Evolutionary conservation across 2,329 filamentous ascomycete species (phyloP), one percentile per base, ranked within the genome.

Genomic region (Exserohilum turcica): DNA sequence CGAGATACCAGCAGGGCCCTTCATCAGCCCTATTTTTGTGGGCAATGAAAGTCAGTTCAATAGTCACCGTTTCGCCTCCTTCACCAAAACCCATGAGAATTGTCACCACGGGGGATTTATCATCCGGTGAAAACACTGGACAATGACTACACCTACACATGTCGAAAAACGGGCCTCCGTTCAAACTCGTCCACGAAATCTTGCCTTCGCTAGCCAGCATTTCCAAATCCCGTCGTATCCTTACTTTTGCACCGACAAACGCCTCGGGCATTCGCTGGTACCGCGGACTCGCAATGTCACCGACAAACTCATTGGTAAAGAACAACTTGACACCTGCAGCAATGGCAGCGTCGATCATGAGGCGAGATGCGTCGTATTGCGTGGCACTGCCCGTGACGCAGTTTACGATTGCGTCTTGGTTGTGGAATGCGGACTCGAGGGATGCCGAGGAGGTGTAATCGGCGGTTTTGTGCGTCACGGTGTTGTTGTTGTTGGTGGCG

Each of bases 351-450:
- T 75, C 71, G 38, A 73, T 68, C 52, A 74, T 67, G 21, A 66
- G 63, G 36, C 76, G 78, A 57, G 84, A 83, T 0, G 79, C 65
- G 1, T 70, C 68, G 53, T 67, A 70, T 19, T 78, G 74, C 15
- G 75, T 74, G 2, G 71, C 70, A n/a, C 74, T 74, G 6, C 77
- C 78, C 19, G 84, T 73, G 2, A 79, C 72, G 15, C 77, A 76
- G 51, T 69, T 72, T 18, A 87, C 71, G 27, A 87, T 71, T 0
- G 81, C 84, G 52, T 87, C 84, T 54, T 85, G 79, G 29, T 78
- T 80, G 12, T 74, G 56, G 27, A 88, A 78, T 1, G 78, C 80
- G 2, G 74, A 57, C 15, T 49, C 54, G 5, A 74, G 64, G 1
- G 68, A 67, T 2, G 51, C 28, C 0, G 64, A 33, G 12, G 70